phyloP scores from a whole-genome alignment of 257 asterid species.

The Solanum etuberosum region DNA sequence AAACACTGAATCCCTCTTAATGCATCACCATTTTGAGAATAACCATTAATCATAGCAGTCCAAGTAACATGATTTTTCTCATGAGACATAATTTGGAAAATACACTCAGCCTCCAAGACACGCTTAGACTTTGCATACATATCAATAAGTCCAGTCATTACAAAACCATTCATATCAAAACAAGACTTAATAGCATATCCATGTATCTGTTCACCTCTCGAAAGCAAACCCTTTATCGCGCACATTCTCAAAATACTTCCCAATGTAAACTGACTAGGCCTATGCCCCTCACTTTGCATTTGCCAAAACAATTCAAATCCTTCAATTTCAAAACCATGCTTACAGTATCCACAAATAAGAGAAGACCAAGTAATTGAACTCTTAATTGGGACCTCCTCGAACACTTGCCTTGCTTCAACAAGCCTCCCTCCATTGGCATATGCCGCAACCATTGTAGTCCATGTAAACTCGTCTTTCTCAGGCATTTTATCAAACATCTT shows the following conservation, averaged over 20 bases:
- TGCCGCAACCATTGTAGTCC: slow-evolving; percentile 64
- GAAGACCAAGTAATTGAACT: slow-evolving; percentile 68
- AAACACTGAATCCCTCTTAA: slow-evolving; percentile 43
- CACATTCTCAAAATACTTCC: slow-evolving; percentile 69
- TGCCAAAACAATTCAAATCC: slow-evolving; percentile 44
- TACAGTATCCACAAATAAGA: slow-evolving; percentile 75
- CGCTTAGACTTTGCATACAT: slow-evolving; percentile 55
- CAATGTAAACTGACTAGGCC: slow-evolving; percentile 51
- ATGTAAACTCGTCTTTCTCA: slow-evolving; percentile 50
- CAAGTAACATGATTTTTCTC: slow-evolving; percentile 85
- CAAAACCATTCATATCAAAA: slow-evolving; percentile 45
- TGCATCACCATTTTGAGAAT: slow-evolving; percentile 48
- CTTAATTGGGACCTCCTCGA: slow-evolving; percentile 33
- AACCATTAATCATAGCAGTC: slow-evolving; percentile 82
- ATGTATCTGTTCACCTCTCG: slow-evolving; percentile 53
- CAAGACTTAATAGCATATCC: slow-evolving; percentile 45
- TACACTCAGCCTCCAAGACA: slow-evolving; percentile 44
- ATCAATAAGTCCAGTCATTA: slow-evolving; percentile 69
- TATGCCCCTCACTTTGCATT: slow-evolving; percentile 47
- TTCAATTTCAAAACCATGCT: slow-evolving; percentile 45
- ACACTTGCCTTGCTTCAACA: slow-evolving; percentile 46
- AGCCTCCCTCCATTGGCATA: slow-evolving; percentile 53
- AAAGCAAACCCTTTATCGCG: slow-evolving; percentile 44
- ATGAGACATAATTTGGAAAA: slow-evolving; percentile 35
- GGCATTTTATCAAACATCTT: slow-evolving; percentile 62